Base-by-base conservation (phyloP, 2,329 filamentous ascomycete genomes). In the Diplocarpon rosae region DNA sequence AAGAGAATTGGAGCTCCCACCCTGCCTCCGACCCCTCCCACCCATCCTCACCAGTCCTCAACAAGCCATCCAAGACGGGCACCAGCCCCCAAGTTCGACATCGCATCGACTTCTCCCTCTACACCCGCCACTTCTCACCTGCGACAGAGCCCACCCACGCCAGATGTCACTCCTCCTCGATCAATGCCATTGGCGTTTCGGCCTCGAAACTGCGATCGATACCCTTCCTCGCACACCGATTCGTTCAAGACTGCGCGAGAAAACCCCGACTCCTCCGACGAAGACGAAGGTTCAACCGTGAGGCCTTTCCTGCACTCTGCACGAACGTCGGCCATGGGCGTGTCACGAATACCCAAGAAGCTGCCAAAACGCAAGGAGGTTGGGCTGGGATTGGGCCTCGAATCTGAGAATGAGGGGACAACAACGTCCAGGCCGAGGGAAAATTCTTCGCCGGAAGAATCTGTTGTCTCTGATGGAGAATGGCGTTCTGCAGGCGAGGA, bases 191-290 rank as follows among this genome's bases (percentile, higher is more conserved):
- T 66, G 56, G 58, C 65, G 42, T 58, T 68, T 37, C 72, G 73
- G 28, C 71, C 72, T 14, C 59, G 62, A 30, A 56, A 69, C 36
- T 64, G 63, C 50, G 72, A 78, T 51, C 70, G 73, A 46, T 57
- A 59, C 40, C 54, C 57, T 12, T 61, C 60, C 5, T 61, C 60
- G 14, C 56, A 59, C 24, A 72, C 78, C 16, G 79, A 81, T 42
- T 87, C 83, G 1, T 88, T 86, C 57, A 78, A 68, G 52, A 88
- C 84, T 2, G 83, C 83, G 4, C 71, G 68, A 32, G 83, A 88
- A 62, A 73, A 75, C 36, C 72, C 74, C 1, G 71, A 70, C 14
- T 76, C 75, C 1, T 82, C 80, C 15, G 76, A 78, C 27, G 79
- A 83, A 42, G 71, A 74, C 48, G 68, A 71, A 45, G 62, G 35